A percentile compares a stretch with the other conserved stretches of the same genome.
These are phyloP conservation scores for Madurella mycetomatis DNA, from an alignment of 2,329 filamentous ascomycete species.

Conservation along the genomic window DNA sequence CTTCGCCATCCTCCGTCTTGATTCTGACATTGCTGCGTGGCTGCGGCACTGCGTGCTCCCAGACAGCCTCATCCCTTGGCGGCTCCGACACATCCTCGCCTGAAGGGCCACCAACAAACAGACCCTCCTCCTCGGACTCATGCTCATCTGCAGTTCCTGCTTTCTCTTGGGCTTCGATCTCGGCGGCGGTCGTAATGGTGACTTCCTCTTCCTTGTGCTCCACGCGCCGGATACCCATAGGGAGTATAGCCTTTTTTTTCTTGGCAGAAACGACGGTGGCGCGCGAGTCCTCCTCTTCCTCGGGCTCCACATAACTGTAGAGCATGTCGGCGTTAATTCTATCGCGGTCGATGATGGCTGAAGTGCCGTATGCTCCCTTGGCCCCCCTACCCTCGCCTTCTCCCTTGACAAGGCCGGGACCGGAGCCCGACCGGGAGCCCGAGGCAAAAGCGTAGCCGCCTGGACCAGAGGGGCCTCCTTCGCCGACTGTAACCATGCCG, in stretches of 20 bases:
- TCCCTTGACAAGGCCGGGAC: conserved; percentile 10
- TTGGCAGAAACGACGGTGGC: conserved; percentile 30
- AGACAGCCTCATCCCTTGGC: conserved; percentile 37
- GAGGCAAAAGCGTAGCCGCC: conserved; percentile 17
- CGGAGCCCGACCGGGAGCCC: background rate
- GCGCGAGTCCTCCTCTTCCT: conserved; percentile 40
- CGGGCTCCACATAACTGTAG: conserved; percentile 36
- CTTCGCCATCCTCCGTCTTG: conserved; percentile 22
- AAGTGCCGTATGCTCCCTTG: conserved; percentile 17
- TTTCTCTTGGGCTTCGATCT: conserved; percentile 52
- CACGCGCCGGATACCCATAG: conserved; percentile 53
- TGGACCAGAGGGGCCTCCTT: conserved; percentile 26
- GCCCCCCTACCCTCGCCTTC: conserved; percentile 16
- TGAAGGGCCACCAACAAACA: conserved; percentile 21
- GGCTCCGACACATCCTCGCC: conserved; percentile 13
- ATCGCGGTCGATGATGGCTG: conserved; percentile 33
- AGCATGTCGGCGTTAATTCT: conserved; percentile 56
- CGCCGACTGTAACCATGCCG: conserved; percentile 6
- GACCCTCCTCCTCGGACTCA: conserved; percentile 22
- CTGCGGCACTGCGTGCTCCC: conserved; percentile 35
- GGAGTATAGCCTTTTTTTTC: conserved; percentile 37
- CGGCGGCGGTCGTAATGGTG: conserved; percentile 52
- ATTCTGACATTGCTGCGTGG: conserved; percentile 23
- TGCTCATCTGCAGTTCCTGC: conserved; percentile 34
- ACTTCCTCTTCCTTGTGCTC: conserved; percentile 52